Conservation (phyloP, 768 basidiomycete genomes). For the Gyrodon lividus region DNA sequence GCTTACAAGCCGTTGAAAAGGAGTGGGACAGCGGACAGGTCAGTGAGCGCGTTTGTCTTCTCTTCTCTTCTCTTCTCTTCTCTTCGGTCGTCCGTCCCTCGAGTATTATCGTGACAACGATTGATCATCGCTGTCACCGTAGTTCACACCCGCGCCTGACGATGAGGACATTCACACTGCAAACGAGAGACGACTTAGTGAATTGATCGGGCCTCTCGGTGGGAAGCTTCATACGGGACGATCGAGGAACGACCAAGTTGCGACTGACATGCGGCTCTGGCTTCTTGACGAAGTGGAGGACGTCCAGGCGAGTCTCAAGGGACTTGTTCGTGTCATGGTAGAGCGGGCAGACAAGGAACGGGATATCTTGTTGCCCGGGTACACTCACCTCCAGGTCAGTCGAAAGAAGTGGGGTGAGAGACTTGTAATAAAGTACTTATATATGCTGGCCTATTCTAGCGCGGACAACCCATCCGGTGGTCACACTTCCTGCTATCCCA, state of each 20-base stretch:
- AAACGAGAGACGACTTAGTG: constrained; percentile 91
- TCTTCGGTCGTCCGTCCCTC: not conserved
- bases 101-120: not conserved
- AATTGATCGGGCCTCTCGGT: constrained; percentile 88
- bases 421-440: constrained; percentile 1
- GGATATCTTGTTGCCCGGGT: constrained; percentile 88
- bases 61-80: no score
- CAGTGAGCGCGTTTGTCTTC: constrained; percentile 20
- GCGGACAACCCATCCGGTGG: constrained; percentile 98
- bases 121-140: not conserved
- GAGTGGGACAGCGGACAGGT: constrained; percentile 87
- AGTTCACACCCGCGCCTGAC: constrained; percentile 81
- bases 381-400: constrained; percentile 92
- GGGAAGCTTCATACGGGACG: constrained; percentile 98
- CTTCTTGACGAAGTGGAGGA: constrained; percentile 73
- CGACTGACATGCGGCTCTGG: constrained; percentile 98
- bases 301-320: constrained; percentile 68
- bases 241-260: constrained; percentile 97
- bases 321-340: constrained; percentile 82
- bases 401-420: not conserved
- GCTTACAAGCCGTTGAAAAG: constrained; percentile 68
- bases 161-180: constrained; percentile 99
- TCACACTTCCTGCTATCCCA: constrained; percentile 95
- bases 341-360: constrained; percentile 94
- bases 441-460: constrained; percentile 45